These are phyloP conservation scores for Rhazya stricta DNA, from an alignment of 257 asterid genomes.

Conservation along the genomic window DNA sequence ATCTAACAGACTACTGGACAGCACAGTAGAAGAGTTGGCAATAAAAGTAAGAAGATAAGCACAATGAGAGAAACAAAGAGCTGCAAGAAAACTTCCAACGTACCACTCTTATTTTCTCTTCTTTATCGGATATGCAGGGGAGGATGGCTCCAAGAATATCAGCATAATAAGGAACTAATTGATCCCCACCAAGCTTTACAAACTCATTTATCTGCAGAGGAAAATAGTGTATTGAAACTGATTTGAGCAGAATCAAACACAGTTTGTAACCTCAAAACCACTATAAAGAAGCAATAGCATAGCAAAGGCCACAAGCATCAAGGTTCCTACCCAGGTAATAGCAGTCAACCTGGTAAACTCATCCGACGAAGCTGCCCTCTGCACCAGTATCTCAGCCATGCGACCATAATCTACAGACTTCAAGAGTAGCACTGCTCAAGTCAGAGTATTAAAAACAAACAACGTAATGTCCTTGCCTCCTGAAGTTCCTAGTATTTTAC, in stretches of 20 bases:
- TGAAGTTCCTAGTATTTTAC: neutral
- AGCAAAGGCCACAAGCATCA: constrained; percentile 3
- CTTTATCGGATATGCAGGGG: constrained; percentile 97
- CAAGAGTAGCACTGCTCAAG: constrained; percentile 34
- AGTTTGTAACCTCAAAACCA: neutral
- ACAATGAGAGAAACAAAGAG: neutral
- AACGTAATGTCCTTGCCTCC: constrained; percentile 13
- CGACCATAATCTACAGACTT: constrained; percentile 99
- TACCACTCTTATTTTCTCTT: constrained; percentile 95
- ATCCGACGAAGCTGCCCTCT: constrained; percentile 89
- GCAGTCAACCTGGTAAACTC: constrained; percentile 97
- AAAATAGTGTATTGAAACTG: constrained; percentile 19
- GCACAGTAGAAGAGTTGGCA: neutral
- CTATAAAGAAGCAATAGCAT: neutral
- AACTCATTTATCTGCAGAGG: constrained; percentile 78
- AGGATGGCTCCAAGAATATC: constrained; percentile 93
- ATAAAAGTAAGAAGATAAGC: constrained; percentile 3
- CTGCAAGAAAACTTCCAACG: constrained; percentile 23
- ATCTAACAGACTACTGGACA: neutral
- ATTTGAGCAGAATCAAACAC: constrained; percentile 20
- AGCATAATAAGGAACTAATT: constrained; percentile 93
- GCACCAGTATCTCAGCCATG: constrained; percentile 98
- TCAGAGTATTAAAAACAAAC: constrained; percentile 28
- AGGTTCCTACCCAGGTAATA: constrained; percentile 80
- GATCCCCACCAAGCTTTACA: constrained; percentile 99